phyloP scores from a whole-genome alignment of 108 stramenopile genomes.

The Nannochloropsis gaditana region DNA sequence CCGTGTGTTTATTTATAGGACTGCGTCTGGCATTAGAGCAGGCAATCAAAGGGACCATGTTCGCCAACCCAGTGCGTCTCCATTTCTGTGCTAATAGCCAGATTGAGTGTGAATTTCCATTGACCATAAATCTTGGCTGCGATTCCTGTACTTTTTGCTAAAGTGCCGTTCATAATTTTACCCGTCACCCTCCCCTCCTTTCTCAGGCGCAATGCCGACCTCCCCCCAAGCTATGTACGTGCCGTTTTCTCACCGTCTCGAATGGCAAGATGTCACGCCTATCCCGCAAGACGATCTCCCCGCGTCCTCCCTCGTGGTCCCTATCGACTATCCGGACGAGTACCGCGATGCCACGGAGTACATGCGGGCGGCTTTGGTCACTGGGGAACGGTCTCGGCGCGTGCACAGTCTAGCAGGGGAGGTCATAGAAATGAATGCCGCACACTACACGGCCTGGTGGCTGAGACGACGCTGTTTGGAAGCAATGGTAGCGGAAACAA shows the following conservation, averaged over 20 bases:
- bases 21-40: too few species aligned
- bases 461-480: not conserved
- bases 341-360: not conserved
- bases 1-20: too few species aligned
- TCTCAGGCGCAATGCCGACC: not conserved
- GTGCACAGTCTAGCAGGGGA: not conserved
- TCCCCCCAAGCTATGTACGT: not conserved
- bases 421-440: not conserved
- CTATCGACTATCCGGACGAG: not conserved
- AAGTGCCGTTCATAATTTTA: too few species aligned
- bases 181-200: too few species aligned
- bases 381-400: not conserved
- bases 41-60: too few species aligned
- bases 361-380: not conserved
- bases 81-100: too few species aligned
- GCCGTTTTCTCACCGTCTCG: not conserved
- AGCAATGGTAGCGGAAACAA: not conserved
- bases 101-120: too few species aligned
- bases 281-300: not conserved
- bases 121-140: too few species aligned
- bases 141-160: too few species aligned
- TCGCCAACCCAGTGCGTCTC: too few species aligned
- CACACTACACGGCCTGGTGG: slow-evolving; percentile 19
- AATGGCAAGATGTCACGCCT: not conserved
- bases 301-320: not conserved